Evolutionary conservation across 1,284 basidiomycete species (phyloP), one percentile per base, ranked within the genome.

Genomic region (Leccinum pallidistipes): DNA sequence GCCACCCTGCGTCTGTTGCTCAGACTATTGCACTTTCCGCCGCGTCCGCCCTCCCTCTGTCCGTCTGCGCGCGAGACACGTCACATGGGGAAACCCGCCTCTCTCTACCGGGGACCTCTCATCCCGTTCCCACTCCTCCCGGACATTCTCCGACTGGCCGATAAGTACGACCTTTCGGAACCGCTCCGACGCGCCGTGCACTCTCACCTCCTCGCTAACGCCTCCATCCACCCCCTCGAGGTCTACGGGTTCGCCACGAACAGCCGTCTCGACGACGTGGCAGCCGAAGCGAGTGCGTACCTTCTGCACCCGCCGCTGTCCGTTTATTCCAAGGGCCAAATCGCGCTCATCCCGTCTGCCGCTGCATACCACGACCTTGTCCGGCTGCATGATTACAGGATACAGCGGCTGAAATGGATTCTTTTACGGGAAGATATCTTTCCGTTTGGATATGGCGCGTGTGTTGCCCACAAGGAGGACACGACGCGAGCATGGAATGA

Each of bases 401-500:
- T 82, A 36, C 78, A 79, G 67, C 76, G 76, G 36, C 70, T 90
- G 53, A 79, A 79, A 50, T 76, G 79, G 24, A 71, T 85, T 6
- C 68, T 88, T 27, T 68, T 83, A 47, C 76, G 74, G 18, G 86
- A 88, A 66, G 81, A 84, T 31, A 77, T 90, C 36, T 90, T 90
- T 66, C 88, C 87, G 21, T 84, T 87, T 73, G 85, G 85, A 27
- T 90, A 89, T 62, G 86, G 88, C 10, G 74, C 72, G 61, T 90
- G 87, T 69, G 47, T 72, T 27, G 68, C 71, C 40, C 87, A 89
- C 71, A 73, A 74, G 50, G 73, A 78, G 29, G 68, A 75, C 47
- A 81, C 83, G 0, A 70, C 65, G 43, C 69, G 71, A 3, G 67
- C 74, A 12, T 90, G 87, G 87, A 80, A 85, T 51, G 70, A 78